These are phyloP conservation scores for Pyronema omphalodes DNA, from an alignment of 495 filamentous ascomycete species.

Conservation along the genomic window DNA sequence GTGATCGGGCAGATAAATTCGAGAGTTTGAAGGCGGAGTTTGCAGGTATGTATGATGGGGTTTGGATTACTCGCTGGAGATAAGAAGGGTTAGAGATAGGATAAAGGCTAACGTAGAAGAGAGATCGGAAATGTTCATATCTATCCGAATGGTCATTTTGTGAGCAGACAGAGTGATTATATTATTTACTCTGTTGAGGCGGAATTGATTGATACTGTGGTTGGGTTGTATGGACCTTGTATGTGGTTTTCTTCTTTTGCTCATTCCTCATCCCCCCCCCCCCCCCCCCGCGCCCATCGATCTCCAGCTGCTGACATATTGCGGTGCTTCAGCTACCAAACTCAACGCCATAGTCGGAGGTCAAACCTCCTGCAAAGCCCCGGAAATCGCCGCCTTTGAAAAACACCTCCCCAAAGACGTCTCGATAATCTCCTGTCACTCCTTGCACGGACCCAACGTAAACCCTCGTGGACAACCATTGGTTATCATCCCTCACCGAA, in stretches of 20 bases:
- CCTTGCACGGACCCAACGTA: constrained; percentile 82
- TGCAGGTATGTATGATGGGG: constrained; percentile 31
- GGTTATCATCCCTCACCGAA: constrained; percentile 81
- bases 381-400: constrained; percentile 87
- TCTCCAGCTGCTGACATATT: background rate
- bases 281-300: background rate
- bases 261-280: too few species aligned
- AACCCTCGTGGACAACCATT: constrained; percentile 74
- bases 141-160: constrained; percentile 78
- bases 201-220: constrained; percentile 66
- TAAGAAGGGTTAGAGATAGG: constrained; percentile 2
- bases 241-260: too few species aligned
- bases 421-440: constrained; percentile 91
- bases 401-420: constrained; percentile 72
- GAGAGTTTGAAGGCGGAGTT: constrained; percentile 61
- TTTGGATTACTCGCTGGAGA: background rate
- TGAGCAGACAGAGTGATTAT: constrained; percentile 85
- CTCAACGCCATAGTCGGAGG: constrained; percentile 85
- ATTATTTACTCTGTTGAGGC: constrained; percentile 98
- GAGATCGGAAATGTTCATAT: constrained; percentile 44
- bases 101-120: constrained; percentile 10
- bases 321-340: constrained; percentile 53
- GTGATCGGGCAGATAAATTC: constrained; percentile 73
- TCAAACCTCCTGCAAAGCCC: constrained; percentile 95
- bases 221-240: constrained; percentile 79